phyloP scores from a whole-genome alignment of 2,329 filamentous ascomycete genomes.

The Xylariaceae sp. region DNA sequence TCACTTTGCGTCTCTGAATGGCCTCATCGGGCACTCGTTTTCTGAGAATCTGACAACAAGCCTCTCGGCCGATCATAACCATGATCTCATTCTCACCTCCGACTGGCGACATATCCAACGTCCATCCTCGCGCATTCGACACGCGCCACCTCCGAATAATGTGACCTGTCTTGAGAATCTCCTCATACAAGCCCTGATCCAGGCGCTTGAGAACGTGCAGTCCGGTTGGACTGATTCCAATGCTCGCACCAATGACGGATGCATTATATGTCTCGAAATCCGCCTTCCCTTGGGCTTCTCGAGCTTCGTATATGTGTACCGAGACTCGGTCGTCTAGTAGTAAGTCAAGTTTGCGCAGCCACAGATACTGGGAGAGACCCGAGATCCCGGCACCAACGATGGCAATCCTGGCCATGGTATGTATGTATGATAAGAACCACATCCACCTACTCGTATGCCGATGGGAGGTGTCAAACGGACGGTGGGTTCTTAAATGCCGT shows the following conservation, averaged over 20 bases:
- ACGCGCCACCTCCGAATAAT: constrained; percentile 16
- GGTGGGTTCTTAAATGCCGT: neutral
- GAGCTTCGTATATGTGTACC: constrained; percentile 14
- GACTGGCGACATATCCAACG: neutral
- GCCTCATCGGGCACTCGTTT: constrained; percentile 9
- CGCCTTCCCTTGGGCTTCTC: constrained; percentile 3
- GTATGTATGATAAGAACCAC: neutral
- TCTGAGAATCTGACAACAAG: constrained; percentile 14
- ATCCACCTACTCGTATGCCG: too few relatives aligned
- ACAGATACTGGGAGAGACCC: constrained; percentile 13
- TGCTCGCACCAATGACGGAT: constrained; percentile 16
- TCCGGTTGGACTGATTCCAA: constrained; percentile 12
- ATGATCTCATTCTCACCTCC: constrained; percentile 9
- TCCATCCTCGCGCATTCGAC: constrained; percentile 17
- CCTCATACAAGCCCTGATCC: constrained; percentile 8
- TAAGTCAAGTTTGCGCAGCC: constrained; percentile 12
- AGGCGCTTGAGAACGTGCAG: constrained; percentile 11
- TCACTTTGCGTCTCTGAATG: constrained; percentile 12
- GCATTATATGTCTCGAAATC: constrained; percentile 12
- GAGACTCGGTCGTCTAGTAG: constrained; percentile 2
- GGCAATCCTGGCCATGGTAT: constrained; percentile 11
- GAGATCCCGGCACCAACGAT: constrained; percentile 17
- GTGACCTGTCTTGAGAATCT: constrained; percentile 11
- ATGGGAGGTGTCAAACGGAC: neutral
- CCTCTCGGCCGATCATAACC: constrained; percentile 16